These are phyloP conservation scores for Pythium vanterpoolii DNA, from an alignment of 352 stramenopile genomes.

Conservation along the genomic window DNA sequence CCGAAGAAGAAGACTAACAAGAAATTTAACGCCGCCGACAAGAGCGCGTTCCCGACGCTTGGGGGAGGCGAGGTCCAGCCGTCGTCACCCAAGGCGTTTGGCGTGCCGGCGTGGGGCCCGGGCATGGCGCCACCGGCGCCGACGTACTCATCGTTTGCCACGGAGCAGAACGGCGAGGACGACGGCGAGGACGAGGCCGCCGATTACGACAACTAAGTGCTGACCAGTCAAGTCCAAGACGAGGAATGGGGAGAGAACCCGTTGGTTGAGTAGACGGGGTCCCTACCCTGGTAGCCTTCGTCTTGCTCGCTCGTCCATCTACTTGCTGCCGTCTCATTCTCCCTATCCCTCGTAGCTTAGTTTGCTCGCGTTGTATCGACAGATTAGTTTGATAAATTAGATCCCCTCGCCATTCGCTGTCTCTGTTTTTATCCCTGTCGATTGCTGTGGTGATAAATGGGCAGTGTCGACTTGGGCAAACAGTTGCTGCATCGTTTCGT, in stretches of 20 bases:
- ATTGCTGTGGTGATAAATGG: background rate
- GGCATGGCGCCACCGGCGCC: slow-evolving; percentile 39
- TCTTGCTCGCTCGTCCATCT: background rate
- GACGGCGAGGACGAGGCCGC: slow-evolving; percentile 3
- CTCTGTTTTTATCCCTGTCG: background rate
- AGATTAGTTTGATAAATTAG: slow-evolving; percentile 36
- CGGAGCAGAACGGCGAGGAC: slow-evolving; percentile 13
- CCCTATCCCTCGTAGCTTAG: slow-evolving; percentile 1
- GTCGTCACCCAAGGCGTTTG: slow-evolving; percentile 20
- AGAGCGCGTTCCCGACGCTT: slow-evolving; percentile 79
- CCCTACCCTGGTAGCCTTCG: background rate
- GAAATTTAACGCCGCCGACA: slow-evolving; percentile 80
- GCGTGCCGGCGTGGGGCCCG: slow-evolving; percentile 42
- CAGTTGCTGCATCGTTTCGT: slow-evolving; percentile 67
- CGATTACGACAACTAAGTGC: slow-evolving; percentile 21
- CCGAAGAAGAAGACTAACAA: slow-evolving; percentile 73
- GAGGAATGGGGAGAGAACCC: background rate
- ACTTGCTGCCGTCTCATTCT: background rate
- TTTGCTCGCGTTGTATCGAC: slow-evolving; percentile 14
- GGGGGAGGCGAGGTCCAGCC: slow-evolving; percentile 40
- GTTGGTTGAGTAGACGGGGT: slow-evolving; percentile 14
- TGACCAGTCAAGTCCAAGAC: slow-evolving; percentile 1
- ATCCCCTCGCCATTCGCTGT: slow-evolving; percentile 15
- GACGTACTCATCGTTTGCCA: slow-evolving; percentile 29
- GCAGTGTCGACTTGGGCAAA: slow-evolving; percentile 58